phyloP scores from a whole-genome alignment of 176 grass and related monocot genomes.

The Zizania latifolia region DNA sequence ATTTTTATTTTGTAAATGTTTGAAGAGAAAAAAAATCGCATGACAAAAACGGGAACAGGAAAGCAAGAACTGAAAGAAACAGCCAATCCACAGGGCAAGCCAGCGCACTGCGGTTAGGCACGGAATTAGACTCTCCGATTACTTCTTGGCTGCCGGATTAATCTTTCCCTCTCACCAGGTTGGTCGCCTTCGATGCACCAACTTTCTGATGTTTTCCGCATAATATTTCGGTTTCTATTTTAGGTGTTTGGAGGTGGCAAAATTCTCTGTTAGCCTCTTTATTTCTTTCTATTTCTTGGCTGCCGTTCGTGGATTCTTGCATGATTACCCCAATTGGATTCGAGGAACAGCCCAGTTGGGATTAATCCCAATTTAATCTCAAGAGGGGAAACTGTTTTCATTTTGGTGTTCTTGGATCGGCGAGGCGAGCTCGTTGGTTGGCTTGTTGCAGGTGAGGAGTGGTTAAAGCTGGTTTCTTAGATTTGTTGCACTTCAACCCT shows the following conservation, averaged over 20 bases:
- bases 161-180: conserved; percentile 2
- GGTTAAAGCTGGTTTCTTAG: background rate
- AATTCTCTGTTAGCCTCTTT: background rate
- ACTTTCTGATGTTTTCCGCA: conserved; percentile 10
- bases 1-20: background rate
- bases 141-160: background rate
- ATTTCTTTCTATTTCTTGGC: background rate
- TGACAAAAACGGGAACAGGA: conserved; percentile 10
- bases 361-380: background rate
- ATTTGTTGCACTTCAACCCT: conserved; percentile 1
- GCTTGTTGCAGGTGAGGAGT: conserved; percentile 22
- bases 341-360: background rate
- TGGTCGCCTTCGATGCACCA: background rate
- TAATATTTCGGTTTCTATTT: conserved; percentile 22
- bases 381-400: background rate
- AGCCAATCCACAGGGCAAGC: conserved; percentile 19
- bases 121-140: conserved; percentile 15
- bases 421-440: background rate
- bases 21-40: background rate
- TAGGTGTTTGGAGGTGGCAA: conserved; percentile 3
- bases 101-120: conserved; percentile 32
- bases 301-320: background rate
- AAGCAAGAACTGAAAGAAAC: conserved; percentile 38
- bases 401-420: background rate
- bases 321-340: background rate